Conservation (phyloP, 805 yeast genomes). For the Candida silvatica region DNA sequence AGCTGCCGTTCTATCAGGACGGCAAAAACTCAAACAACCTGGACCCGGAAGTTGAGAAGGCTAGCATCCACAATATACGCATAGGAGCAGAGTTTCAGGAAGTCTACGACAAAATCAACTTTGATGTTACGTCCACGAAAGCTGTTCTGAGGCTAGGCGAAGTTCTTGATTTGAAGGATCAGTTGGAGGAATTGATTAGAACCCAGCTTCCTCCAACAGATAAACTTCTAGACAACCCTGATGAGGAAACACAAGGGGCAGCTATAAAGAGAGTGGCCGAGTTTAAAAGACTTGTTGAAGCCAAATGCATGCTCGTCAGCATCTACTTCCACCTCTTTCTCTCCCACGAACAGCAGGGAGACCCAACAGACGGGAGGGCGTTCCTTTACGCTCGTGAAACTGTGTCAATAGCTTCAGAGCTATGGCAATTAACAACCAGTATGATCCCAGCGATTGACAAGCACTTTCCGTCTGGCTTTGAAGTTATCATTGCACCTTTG, state of each 20-base stretch:
- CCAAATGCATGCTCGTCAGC: slow-evolving; percentile 15
- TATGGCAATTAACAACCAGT: slow-evolving; percentile 25
- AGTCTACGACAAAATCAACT: slow-evolving; percentile 24
- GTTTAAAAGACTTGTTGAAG: slow-evolving; percentile 11
- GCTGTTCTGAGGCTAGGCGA: slow-evolving; percentile 26
- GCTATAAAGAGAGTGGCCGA: slow-evolving; percentile 15
- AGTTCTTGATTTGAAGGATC: slow-evolving; percentile 22
- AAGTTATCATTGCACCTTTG: slow-evolving; percentile 32
- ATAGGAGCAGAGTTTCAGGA: slow-evolving; percentile 23
- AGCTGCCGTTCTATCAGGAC: slow-evolving; percentile 32
- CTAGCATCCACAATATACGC: slow-evolving; percentile 24
- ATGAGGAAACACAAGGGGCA: neutral
- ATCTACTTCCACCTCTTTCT: slow-evolving; percentile 29
- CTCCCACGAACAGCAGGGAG: slow-evolving; percentile 28
- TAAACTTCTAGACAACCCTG: slow-evolving; percentile 2
- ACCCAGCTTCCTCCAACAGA: slow-evolving; percentile 12
- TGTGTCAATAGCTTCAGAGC: too few relatives aligned
- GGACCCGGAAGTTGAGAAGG: slow-evolving; percentile 30
- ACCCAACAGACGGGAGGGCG: slow-evolving; percentile 23
- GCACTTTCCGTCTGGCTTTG: slow-evolving; percentile 35
- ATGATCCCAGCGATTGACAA: slow-evolving; percentile 23
- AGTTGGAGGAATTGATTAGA: slow-evolving; percentile 27
- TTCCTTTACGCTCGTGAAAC: too few relatives aligned
- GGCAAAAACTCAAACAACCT: slow-evolving; percentile 5
- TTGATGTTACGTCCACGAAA: slow-evolving; percentile 24